phyloP scores from a whole-genome alignment of 495 filamentous ascomycete species.

The Neurospora pannonica region DNA sequence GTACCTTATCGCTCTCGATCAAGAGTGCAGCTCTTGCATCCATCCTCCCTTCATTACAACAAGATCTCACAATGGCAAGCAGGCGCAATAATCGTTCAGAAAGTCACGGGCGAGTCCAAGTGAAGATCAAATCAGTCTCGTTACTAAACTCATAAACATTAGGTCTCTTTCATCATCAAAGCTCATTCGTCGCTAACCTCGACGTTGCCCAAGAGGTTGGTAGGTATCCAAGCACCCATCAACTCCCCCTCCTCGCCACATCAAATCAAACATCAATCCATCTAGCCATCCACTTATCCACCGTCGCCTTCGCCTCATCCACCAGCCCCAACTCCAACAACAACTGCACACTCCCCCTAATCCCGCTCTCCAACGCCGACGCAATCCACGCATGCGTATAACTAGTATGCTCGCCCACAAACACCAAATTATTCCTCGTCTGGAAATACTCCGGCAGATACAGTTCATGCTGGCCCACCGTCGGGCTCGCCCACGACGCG shows the following conservation, averaged over 20 bases:
- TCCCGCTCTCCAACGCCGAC: constrained; percentile 55
- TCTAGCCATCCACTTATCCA: constrained; percentile 55
- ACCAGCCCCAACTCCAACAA: constrained; percentile 54
- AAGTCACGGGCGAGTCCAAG: not conserved
- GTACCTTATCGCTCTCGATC: too few relatives aligned
- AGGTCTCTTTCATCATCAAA: not conserved
- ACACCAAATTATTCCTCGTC: constrained; percentile 55
- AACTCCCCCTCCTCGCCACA: not conserved
- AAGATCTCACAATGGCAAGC: not conserved
- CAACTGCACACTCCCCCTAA: constrained; percentile 55
- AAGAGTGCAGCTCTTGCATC: too few relatives aligned
- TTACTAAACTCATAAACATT: not conserved
- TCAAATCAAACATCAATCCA: constrained; percentile 31
- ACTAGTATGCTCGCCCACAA: constrained; percentile 61
- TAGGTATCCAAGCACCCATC: not conserved
- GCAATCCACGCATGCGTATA: constrained; percentile 73
- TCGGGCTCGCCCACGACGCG: constrained; percentile 47
- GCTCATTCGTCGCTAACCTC: not conserved
- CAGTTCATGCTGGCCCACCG: constrained; percentile 51
- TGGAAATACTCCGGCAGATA: constrained; percentile 62
- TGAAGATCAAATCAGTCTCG: not conserved
- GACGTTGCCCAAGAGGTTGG: not conserved
- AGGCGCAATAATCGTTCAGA: not conserved
- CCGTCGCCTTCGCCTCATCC: constrained; percentile 54
- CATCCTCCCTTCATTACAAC: not conserved